These are phyloP conservation scores for Ustanciosporium gigantosporum DNA, from an alignment of 1,284 basidiomycete species.

Conservation along the genomic window DNA sequence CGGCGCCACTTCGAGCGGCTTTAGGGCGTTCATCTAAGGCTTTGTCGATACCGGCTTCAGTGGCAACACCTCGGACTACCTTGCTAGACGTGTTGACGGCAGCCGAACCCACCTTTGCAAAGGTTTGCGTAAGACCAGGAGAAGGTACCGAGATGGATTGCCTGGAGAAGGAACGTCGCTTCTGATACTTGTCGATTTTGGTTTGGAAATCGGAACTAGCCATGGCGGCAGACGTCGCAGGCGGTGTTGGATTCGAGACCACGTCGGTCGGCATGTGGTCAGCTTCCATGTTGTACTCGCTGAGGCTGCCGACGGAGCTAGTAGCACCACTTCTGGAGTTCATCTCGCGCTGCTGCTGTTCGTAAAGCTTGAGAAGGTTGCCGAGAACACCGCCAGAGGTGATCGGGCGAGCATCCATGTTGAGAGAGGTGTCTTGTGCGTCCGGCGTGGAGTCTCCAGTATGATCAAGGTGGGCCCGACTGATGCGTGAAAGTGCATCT, in stretches of 20 bases:
- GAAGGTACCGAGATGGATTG: constrained; percentile 23
- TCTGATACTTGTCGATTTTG: constrained; percentile 17
- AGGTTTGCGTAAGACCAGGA: constrained; percentile 29
- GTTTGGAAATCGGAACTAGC: constrained; percentile 17
- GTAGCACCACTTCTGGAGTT: constrained; percentile 15
- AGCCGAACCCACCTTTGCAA: constrained; percentile 33
- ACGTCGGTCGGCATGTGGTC: constrained; percentile 4
- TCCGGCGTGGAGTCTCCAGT: constrained; percentile 55
- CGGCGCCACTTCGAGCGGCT: constrained; percentile 67
- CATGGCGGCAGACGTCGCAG: constrained; percentile 8
- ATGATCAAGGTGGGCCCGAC: constrained; percentile 45
- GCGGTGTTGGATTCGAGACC: constrained; percentile 8
- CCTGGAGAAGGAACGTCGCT: constrained; percentile 26
- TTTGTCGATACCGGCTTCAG: constrained; percentile 52
- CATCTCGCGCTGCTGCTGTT: constrained; percentile 51
- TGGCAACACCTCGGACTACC: constrained; percentile 47
- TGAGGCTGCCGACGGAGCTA: constrained; percentile 29
- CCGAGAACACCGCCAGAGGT: constrained; percentile 53
- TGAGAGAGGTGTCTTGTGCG: constrained; percentile 44
- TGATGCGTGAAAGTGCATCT: constrained; percentile 36
- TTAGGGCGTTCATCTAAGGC: constrained; percentile 64
- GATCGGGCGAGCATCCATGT: constrained; percentile 54
- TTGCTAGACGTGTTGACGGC: constrained; percentile 30
- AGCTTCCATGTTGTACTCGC: constrained; percentile 14
- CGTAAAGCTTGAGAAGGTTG: constrained; percentile 57